Evolutionary conservation across 306 rosid genomes (phyloP).

Genomic region (Dicorynia guianensis): DNA sequence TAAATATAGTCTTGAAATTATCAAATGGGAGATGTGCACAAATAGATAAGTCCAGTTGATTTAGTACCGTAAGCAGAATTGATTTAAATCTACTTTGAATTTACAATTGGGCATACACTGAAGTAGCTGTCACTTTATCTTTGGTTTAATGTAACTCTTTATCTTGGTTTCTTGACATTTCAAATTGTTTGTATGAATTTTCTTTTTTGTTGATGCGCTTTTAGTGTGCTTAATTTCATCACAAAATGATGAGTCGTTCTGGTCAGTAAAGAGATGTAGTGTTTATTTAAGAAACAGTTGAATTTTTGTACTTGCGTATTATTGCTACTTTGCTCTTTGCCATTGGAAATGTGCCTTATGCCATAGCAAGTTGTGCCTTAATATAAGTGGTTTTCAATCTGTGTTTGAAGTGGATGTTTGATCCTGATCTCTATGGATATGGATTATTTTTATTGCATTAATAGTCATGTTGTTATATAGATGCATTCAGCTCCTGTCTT

Average conservation of each 20-base stretch:
- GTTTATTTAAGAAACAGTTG: background rate
- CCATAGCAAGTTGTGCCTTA: conserved; percentile 18
- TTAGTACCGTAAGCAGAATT: background rate
- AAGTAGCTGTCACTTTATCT: background rate
- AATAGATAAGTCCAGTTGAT: conserved; percentile 13
- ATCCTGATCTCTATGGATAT: background rate
- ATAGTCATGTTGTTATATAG: conserved; percentile 6
- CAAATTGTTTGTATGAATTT: conserved; percentile 3
- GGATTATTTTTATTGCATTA: conserved; percentile 2
- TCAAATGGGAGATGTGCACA: background rate
- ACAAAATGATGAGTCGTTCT: background rate
- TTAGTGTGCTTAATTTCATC: background rate
- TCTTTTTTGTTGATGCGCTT: background rate
- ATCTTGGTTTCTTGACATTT: background rate
- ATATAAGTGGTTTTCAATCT: background rate
- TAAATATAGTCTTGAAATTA: background rate
- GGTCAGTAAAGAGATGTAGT: background rate
- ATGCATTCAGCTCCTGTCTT: background rate
- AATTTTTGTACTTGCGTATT: background rate
- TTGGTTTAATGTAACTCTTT: background rate
- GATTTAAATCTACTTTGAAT: background rate
- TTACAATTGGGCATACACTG: background rate
- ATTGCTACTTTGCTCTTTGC: background rate
- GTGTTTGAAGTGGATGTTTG: conserved; percentile 8
- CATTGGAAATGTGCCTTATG: conserved; percentile 3